Base-by-base conservation (phyloP, 2,329 filamentous ascomycete species). In the Sporothrix dimorphospora region DNA sequence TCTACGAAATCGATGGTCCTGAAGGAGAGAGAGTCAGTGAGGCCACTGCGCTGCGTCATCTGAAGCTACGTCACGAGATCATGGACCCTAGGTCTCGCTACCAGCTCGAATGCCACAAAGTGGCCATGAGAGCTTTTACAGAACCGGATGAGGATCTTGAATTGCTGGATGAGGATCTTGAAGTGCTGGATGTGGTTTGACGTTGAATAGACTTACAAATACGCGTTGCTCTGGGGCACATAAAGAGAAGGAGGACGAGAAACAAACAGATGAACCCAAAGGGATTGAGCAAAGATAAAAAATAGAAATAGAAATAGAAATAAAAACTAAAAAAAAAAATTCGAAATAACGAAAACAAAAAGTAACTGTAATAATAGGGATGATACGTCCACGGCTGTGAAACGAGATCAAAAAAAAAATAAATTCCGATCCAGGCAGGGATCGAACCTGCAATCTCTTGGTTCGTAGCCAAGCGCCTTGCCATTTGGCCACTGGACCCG, bases 381-480 rank as follows among this genome's bases (percentile, higher is more conserved):
- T n/a, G n/a, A 34, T 34, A 34, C 6, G 30, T 34, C 3, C 30
- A 34, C 30, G 30, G 6, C 6, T 34, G 30, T 34, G 6, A 30
- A 67, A 9, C 9, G 24, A 57, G n/a, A 65, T 9, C 40, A 27
- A 38, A 34, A n/a, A 34, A 34, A 7, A 38, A n/a, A 38, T 8
- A 45, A 45, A 57, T 27, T 38, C 42, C 71, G 77, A 76, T 76
- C 75, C 72, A 76, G 75, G 78, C 79, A 79, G 79, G 79, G 78
- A 76, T 80, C 78, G 79, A 79, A 80, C 79, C 79, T 79, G 78
- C 78, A 79, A 79, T 79, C 78, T 79, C 78, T 78, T 79, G 79
- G 79, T 80, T 80, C 79, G 79, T 79, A 80, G 78, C 79, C 79
- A 79, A 78, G 77, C 78, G 79, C 79, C 78, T 79, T 80, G 79